Evolutionary conservation across 352 stramenopile genomes (phyloP).

Genomic region (Globisporangium ultimum): DNA sequence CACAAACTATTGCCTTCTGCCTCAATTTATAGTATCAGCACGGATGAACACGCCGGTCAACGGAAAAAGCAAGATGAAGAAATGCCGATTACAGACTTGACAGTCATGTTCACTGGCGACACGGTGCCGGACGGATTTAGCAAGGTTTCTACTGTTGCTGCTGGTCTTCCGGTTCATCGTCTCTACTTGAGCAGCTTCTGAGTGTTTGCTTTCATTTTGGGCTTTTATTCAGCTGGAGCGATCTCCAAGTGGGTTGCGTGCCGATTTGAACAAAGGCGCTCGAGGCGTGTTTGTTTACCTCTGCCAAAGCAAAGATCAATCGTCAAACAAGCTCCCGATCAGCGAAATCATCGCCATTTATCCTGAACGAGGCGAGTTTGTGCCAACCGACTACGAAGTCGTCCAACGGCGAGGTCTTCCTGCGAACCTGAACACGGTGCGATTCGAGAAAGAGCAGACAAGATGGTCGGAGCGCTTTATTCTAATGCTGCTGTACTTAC

Average conservation of each 20-base stretch:
- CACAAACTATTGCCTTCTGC: no score
- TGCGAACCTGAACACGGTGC: constrained; percentile 75
- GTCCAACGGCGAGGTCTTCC: constrained; percentile 52
- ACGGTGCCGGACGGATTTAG: constrained; percentile 61
- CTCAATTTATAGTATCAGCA: not conserved
- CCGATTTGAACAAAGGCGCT: constrained; percentile 81
- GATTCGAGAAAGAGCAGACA: not conserved
- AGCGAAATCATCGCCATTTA: constrained; percentile 78
- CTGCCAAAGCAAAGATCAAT: constrained; percentile 52
- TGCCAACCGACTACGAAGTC: constrained; percentile 76
- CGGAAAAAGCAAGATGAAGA: constrained; percentile 53
- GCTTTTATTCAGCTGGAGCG: constrained; percentile 50
- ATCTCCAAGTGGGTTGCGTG: constrained; percentile 64
- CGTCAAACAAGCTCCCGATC: constrained; percentile 54
- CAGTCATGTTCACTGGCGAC: constrained; percentile 78
- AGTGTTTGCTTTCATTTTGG: not conserved
- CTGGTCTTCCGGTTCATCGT: not conserved
- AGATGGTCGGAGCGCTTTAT: not conserved
- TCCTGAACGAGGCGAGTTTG: constrained; percentile 69
- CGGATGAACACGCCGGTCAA: constrained; percentile 16
- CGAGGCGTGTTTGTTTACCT: constrained; percentile 77
- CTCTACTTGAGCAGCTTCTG: not conserved
- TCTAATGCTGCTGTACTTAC: not conserved
- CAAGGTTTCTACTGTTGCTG: constrained; percentile 37
- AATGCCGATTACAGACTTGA: constrained; percentile 61